Percentiles rank a stretch among this genome's conserved stretches.
These are phyloP conservation scores for Xylariaceae sp. DNA, from an alignment of 2,329 filamentous ascomycete species.

Conservation along the genomic window DNA sequence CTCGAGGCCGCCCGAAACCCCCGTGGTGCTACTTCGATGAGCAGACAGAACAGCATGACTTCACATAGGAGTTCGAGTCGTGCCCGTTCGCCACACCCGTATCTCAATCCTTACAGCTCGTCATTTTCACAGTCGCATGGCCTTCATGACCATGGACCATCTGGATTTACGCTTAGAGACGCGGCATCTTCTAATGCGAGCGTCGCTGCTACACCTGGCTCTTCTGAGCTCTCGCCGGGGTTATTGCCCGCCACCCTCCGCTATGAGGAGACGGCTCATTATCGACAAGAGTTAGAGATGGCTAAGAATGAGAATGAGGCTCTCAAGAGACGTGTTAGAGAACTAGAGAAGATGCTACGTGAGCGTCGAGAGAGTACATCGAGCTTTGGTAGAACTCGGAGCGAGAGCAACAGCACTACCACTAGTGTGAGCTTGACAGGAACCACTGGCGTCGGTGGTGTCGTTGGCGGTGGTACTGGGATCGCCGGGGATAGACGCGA, in stretches of 20 bases:
- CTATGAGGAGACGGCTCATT: slow-evolving; percentile 60
- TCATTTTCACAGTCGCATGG: slow-evolving; percentile 47
- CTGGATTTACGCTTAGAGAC: slow-evolving; percentile 33
- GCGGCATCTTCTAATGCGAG: slow-evolving; percentile 35
- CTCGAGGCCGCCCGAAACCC: slow-evolving; percentile 45
- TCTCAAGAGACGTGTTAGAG: slow-evolving; percentile 57
- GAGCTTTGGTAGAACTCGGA: slow-evolving; percentile 31
- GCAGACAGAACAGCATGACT: slow-evolving; percentile 52
- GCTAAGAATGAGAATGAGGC: slow-evolving; percentile 62
- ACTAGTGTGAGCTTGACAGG: slow-evolving; percentile 45
- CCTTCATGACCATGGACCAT: slow-evolving; percentile 30
- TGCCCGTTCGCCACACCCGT: slow-evolving; percentile 30
- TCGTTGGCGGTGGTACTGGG: slow-evolving; percentile 34
- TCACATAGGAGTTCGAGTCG: slow-evolving; percentile 51
- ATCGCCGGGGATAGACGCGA: slow-evolving; percentile 45
- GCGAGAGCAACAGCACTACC: slow-evolving; percentile 51
- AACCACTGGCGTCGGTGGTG: slow-evolving; percentile 21
- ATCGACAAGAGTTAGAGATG: slow-evolving; percentile 56
- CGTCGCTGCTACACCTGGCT: slow-evolving; percentile 39
- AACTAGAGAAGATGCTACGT: slow-evolving; percentile 55
- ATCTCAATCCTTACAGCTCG: slow-evolving; percentile 29
- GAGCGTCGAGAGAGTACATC: slow-evolving; percentile 45
- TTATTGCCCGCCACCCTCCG: slow-evolving; percentile 54
- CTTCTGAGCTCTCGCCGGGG: slow-evolving; percentile 49
- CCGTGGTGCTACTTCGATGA: slow-evolving; percentile 36